Conservation (phyloP, 257 asterid genomes). For the Solanum verrucosum region DNA sequence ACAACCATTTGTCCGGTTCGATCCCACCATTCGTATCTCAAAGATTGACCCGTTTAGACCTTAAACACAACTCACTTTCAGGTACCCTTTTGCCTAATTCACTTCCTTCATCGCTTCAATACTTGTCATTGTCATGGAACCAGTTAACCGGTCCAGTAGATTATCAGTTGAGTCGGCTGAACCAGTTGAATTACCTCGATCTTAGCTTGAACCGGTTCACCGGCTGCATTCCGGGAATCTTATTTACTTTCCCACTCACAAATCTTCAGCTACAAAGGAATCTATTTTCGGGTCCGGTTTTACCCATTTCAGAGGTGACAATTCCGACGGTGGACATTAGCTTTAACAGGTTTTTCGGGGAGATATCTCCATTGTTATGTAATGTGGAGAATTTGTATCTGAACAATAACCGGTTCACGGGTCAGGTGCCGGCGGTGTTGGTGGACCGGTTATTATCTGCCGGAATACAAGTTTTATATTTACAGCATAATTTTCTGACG, state of each 20-base stretch:
- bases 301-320: constrained; percentile 40
- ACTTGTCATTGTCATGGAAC: constrained; percentile 74
- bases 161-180: constrained; percentile 26
- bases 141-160: constrained; percentile 65
- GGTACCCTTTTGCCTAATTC: constrained; percentile 47
- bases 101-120: constrained; percentile 60
- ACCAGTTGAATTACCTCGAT: constrained; percentile 57
- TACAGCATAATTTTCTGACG: constrained; percentile 84
- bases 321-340: constrained; percentile 83
- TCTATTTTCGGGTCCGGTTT: constrained; percentile 50
- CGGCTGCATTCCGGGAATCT: constrained; percentile 50
- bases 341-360: constrained; percentile 67
- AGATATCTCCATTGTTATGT: constrained; percentile 61
- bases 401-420: constrained; percentile 87
- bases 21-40: constrained; percentile 57
- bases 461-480: constrained; percentile 40
- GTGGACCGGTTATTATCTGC: constrained; percentile 72
- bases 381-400: constrained; percentile 69
- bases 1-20: constrained; percentile 52
- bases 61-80: constrained; percentile 66
- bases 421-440: constrained; percentile 58
- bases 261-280: constrained; percentile 76
- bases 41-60: constrained; percentile 63
- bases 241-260: constrained; percentile 51
- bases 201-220: constrained; percentile 72